A percentile compares a stretch with the other conserved stretches of the same genome.
Evolutionary conservation across 129 eudicot species (phyloP).

Genomic region (Flaveria trinervia): DNA sequence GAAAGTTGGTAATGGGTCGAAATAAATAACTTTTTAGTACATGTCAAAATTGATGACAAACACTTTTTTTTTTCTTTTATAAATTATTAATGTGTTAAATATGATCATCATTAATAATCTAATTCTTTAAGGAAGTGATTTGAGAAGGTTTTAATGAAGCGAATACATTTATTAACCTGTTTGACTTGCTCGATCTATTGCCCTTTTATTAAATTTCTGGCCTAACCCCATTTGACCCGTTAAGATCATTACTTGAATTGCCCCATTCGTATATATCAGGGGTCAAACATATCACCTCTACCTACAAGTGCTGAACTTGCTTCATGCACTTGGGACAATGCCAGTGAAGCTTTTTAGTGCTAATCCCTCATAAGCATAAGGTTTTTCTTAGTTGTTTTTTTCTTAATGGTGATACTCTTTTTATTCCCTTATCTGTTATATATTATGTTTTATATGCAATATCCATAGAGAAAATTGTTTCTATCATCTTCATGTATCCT

Average conservation of each 20-base stretch:
- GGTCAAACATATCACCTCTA: not conserved
- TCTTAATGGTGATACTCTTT: not conserved
- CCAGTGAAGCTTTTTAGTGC: not conserved
- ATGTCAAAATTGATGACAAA: not conserved
- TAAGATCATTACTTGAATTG: not conserved
- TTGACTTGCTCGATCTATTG: not conserved
- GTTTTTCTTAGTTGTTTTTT: not conserved
- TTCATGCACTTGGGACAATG: constrained; percentile 15
- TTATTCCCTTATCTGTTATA: not conserved
- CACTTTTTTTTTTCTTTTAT: constrained; percentile 2
- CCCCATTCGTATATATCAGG: not conserved
- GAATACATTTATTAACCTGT: not conserved
- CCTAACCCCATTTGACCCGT: constrained; percentile 13
- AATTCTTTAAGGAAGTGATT: not conserved
- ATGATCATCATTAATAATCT: constrained; percentile 3
- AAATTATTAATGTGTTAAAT: not conserved
- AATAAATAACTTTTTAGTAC: not conserved
- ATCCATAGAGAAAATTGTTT: not conserved
- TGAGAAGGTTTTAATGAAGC: not conserved
- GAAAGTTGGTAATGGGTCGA: not conserved
- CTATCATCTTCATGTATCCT: not conserved
- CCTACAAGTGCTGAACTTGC: constrained; percentile 11
- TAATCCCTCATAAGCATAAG: not conserved
- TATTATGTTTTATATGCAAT: not conserved
- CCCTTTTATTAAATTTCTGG: not conserved